phyloP scores from a whole-genome alignment of 2,329 filamentous ascomycete genomes.

The Microdochium trichocladiopsis region DNA sequence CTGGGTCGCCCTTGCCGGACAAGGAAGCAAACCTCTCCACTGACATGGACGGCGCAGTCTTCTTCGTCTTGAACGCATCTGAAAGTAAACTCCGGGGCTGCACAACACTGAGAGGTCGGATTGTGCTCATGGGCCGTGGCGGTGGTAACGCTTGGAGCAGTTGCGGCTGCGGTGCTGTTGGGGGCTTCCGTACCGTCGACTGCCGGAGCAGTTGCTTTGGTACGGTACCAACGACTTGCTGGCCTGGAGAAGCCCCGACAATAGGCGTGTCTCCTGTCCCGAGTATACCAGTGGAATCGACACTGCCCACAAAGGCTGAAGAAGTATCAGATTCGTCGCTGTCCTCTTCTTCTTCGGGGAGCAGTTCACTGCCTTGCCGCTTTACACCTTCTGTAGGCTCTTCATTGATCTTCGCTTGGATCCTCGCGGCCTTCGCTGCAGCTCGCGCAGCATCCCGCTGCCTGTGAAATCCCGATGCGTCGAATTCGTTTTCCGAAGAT shows the following conservation, averaged over 20 bases:
- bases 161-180: conserved; percentile 46
- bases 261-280: conserved; percentile 54
- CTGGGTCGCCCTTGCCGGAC: conserved; percentile 71
- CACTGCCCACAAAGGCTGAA: conserved; percentile 58
- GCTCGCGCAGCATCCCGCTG: conserved; percentile 55
- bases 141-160: conserved; percentile 63
- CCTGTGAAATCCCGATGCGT: conserved; percentile 57
- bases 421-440: conserved; percentile 44
- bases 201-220: conserved; percentile 53
- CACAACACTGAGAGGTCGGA: conserved; percentile 58
- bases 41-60: conserved; percentile 61
- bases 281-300: conserved; percentile 66
- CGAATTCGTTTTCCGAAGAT: conserved; percentile 75
- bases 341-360: conserved; percentile 52
- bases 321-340: conserved; percentile 57
- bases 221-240: conserved; percentile 56
- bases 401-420: conserved; percentile 45
- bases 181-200: conserved; percentile 58
- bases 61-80: conserved; percentile 65
- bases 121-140: conserved; percentile 58
- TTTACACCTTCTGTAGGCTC: conserved; percentile 36
- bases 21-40: conserved; percentile 72
- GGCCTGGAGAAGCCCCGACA: conserved; percentile 44
- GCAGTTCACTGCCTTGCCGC: conserved; percentile 39
- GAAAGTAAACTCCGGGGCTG: conserved; percentile 66